Percentiles rank a stretch among this genome's conserved stretches.
phyloP scores from a whole-genome alignment of 208 protist species.

The Histomonas meleagridis region DNA sequence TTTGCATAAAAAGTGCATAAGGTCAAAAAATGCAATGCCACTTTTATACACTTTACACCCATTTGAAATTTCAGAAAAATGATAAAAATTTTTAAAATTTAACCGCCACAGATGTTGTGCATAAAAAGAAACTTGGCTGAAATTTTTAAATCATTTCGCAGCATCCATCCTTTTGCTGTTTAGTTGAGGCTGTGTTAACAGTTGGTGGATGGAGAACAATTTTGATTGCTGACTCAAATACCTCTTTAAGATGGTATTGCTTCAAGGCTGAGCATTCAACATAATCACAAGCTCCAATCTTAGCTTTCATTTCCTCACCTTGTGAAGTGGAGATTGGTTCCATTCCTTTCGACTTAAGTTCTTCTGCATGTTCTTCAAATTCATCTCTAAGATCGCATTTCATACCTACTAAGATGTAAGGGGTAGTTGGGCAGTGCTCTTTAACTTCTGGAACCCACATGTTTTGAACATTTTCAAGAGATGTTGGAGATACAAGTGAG shows the following conservation, averaged over 20 bases:
- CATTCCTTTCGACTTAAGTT: background rate
- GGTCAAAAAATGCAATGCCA: too few relatives aligned
- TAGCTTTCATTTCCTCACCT: background rate
- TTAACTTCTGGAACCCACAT: conserved; percentile 52
- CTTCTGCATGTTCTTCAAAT: background rate
- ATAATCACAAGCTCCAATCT: background rate
- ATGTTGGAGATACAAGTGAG: conserved; percentile 52
- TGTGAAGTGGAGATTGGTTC: background rate
- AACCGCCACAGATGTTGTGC: too few relatives aligned
- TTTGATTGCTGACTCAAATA: background rate
- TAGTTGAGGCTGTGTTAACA: too few relatives aligned
- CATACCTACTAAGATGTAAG: background rate
- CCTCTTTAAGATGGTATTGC: background rate
- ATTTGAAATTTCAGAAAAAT: too few relatives aligned
- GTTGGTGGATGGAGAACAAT: background rate
- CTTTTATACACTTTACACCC: too few relatives aligned
- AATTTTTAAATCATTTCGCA: too few relatives aligned
- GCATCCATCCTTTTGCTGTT: background rate
- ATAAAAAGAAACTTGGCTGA: too few relatives aligned
- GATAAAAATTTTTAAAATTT: too few relatives aligned
- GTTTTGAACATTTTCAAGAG: conserved; percentile 58
- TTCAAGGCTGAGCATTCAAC: conserved; percentile 3
- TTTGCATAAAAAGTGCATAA: too few relatives aligned
- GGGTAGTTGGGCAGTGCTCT: conserved; percentile 32
- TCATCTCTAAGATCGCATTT: background rate